A percentile compares a stretch with the other conserved stretches of the same genome.
Conservation (phyloP, 2,329 filamentous ascomycete species). For the Karstenula rhodostoma region DNA sequence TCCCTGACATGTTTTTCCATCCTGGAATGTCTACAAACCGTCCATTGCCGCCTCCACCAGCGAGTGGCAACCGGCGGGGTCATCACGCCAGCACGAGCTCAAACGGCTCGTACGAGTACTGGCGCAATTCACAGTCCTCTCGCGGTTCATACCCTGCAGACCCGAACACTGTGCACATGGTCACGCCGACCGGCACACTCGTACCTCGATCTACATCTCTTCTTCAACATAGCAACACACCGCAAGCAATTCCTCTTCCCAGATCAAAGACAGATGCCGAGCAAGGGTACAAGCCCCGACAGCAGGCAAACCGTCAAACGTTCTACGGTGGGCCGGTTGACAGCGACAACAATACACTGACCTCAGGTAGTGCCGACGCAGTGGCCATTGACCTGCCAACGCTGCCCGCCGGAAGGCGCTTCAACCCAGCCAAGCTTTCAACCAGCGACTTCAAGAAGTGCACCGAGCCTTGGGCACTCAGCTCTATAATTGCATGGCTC, state of each 20-base stretch:
- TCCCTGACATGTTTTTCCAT: constrained; percentile 93
- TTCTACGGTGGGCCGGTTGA: constrained; percentile 45
- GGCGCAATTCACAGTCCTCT: constrained; percentile 43
- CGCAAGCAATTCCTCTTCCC: constrained; percentile 80
- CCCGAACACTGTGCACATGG: constrained; percentile 41
- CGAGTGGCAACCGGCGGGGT: constrained; percentile 63
- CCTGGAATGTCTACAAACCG: constrained; percentile 73
- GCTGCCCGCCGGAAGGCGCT: constrained; percentile 80
- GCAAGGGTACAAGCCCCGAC: constrained; percentile 57
- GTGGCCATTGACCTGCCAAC: constrained; percentile 84
- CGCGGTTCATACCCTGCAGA: constrained; percentile 44
- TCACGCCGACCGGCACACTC: constrained; percentile 39
- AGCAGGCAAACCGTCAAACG: constrained; percentile 45
- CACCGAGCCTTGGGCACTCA: constrained; percentile 89
- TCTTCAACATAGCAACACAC: constrained; percentile 80
- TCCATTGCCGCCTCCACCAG: constrained; percentile 70
- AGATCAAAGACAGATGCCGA: constrained; percentile 95
- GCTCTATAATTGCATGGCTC: constrained; percentile 86
- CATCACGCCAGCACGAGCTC: constrained; percentile 45
- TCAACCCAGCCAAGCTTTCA: constrained; percentile 84
- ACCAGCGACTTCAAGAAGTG: constrained; percentile 84
- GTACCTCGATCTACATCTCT: constrained; percentile 66
- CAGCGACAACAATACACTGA: constrained; percentile 66
- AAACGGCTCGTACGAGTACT: constrained; percentile 57
- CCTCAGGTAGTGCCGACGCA: constrained; percentile 51